A percentile compares a stretch with the other conserved stretches of the same genome.
phyloP scores from a whole-genome alignment of 768 basidiomycete genomes.

The Lanmaoa pseudosensibilis region DNA sequence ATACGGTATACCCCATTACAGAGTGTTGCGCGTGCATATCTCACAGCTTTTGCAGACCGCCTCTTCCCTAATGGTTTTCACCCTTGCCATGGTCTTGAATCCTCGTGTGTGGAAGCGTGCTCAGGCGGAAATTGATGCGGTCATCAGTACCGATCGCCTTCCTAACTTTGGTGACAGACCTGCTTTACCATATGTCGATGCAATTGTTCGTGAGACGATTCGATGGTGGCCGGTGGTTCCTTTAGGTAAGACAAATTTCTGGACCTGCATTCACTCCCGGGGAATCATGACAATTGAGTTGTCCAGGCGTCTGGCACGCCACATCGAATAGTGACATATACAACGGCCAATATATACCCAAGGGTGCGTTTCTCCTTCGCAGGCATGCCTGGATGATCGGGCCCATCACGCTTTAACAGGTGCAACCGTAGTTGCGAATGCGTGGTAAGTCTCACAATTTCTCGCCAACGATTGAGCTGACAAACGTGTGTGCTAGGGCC shows the following conservation, averaged over 20 bases:
- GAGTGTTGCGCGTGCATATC: not conserved
- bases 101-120: conserved; percentile 5
- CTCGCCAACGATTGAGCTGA: not conserved
- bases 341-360: conserved; percentile 30
- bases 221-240: not conserved
- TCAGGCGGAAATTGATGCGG: conserved; percentile 1
- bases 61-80: conserved; percentile 1
- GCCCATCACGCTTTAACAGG: not conserved
- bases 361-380: conserved; percentile 22
- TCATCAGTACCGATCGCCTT: not conserved
- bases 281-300: not conserved
- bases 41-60: not conserved
- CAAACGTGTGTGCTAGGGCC: not conserved
- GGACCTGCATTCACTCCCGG: not conserved
- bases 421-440: conserved; percentile 10
- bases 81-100: conserved; percentile 6
- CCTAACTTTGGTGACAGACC: conserved; percentile 4
- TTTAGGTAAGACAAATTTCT: not conserved
- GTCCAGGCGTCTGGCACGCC: conserved; percentile 22
- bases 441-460: conserved; percentile 1
- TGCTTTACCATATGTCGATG: conserved; percentile 7
- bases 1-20: not conserved
- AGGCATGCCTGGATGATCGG: not conserved
- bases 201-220: not conserved
- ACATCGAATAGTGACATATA: conserved; percentile 22